A percentile compares a stretch with the other conserved stretches of the same genome.
These are phyloP conservation scores for Debaryomycetaceae sp. DNA, from an alignment of 1,139 yeast species.

Conservation along the genomic window DNA sequence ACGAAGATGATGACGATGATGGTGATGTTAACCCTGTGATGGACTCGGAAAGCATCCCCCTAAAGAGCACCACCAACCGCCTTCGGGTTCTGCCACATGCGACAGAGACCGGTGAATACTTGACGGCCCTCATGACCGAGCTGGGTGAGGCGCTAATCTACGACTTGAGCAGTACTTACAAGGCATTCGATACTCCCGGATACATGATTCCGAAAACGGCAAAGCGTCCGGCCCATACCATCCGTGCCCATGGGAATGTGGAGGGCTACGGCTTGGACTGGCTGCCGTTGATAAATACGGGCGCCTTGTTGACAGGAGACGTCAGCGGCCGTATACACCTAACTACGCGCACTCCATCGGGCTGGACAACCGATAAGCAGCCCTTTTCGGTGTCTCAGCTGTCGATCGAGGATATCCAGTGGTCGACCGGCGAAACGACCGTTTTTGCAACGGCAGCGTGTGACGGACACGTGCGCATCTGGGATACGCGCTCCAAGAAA, in stretches of 20 bases:
- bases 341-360: conserved; percentile 61
- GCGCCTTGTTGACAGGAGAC: conserved; percentile 84
- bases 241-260: conserved; percentile 81
- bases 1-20: conserved; percentile 59
- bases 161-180: conserved; percentile 69
- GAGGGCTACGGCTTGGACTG: conserved; percentile 98
- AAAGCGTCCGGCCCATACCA: conserved; percentile 78
- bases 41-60: conserved; percentile 70
- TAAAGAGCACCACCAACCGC: conserved; percentile 81
- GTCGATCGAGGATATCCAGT: conserved; percentile 91
- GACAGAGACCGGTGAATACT: conserved; percentile 63
- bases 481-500: conserved; percentile 94
- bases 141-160: conserved; percentile 81
- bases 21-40: conserved; percentile 70
- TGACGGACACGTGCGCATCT: conserved; percentile 85
- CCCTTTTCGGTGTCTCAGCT: conserved; percentile 64
- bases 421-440: conserved; percentile 87
- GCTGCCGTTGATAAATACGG: conserved; percentile 79
- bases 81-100: conserved; percentile 79
- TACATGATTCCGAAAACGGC: conserved; percentile 64
- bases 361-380: conserved; percentile 80
- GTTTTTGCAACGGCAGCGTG: conserved; percentile 91
- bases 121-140: conserved; percentile 85
- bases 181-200: conserved; percentile 85
- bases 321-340: conserved; percentile 71